Evolutionary conservation across 2,329 filamentous ascomycete genomes (phyloP), one percentile per base, ranked within the genome.

Genomic region (Ascochyta clinopodiicola): DNA sequence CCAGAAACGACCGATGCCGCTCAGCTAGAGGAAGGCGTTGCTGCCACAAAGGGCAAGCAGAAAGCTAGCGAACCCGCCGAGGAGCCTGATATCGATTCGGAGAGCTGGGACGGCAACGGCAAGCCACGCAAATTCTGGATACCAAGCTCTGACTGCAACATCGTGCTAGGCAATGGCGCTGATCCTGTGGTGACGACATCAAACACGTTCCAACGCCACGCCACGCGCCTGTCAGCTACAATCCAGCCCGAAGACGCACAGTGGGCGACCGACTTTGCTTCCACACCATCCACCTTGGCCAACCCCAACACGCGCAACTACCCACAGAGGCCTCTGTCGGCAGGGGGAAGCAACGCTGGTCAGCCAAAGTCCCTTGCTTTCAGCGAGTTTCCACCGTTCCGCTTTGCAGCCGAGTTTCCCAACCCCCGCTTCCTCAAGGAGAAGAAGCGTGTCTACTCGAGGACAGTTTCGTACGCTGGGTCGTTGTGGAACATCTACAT

Each of bases 401-500:
- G 84, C 22, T 86, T 86, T 59, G 80, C 82, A 10, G 83, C 81
- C 13, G 83, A 85, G 56, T 85, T 86, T 47, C 82, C 82, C 0
- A 83, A 82, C 57, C 82, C 84, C 1, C 76, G 81, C 15, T 77
- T 80, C 6, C 72, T 86, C 22, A 85, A 85, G 55, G 83, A 85
- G 64, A 84, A 83, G 73, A 85, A 85, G 67, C 76, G 83, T 0
- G 81, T 85, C 8, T 86, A 86, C 66, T 83, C 80, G 10, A 79
- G 82, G 29, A 86, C 83, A 2, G 82, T 86, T 5, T 85, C 84
- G 63, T 86, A 86, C 56, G 83, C 83, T 4, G 84, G 84, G 2
- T 82, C 79, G 17, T 71, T 84, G 15, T 86, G 84, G 84, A 86
- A 86, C 60, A 82, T 86, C n/a, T 86, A 86, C 67, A 84, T 86